Evolutionary conservation across 208 protist species (phyloP), one percentile per base, ranked within the genome.

Genomic region (Leptomonas pyrrhocoris): DNA sequence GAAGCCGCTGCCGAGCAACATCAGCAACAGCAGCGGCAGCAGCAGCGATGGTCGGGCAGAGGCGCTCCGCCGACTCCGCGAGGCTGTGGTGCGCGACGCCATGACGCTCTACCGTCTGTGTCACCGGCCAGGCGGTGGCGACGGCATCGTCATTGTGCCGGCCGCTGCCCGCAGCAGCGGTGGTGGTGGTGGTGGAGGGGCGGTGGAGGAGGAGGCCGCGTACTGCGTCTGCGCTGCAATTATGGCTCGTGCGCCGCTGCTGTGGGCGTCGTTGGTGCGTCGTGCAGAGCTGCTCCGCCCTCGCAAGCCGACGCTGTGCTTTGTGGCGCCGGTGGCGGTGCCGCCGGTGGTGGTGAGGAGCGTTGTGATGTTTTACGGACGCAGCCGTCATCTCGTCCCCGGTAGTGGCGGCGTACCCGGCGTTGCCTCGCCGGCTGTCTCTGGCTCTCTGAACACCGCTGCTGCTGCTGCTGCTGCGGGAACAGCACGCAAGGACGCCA

Each of bases 51-150:
- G 21, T 43, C 58, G 60, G 7, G 67, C 50, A 1, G 80, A 70
- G 19, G 56, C 53, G 46, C 75, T 61, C 42, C 73, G 54, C 6
- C 77, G 63, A 30, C 74, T 58, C 54, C 55, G 42, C 60, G 79
- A 70, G 31, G 60, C 60, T 28, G 65, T 69, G 34, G 71, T 68
- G 56, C 68, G 56, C 46, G 77, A 73, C 46, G 79, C 79, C 21
- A 86, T 93, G 77, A 73, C 85, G 27, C 69, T 89, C 3, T 88
- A 93, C 48, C 84, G 87, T 30, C 76, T 93, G 25, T 93, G 87
- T 43, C 74, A 65, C 25, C 79, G 75, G 23, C 79, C 56, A n/a
- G n/a, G n/a, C 7, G 62, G 79, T 23, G 61, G 84, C 0, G 30
- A 69, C 34, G 67, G 50, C 16, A 51, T 74, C 54, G 53, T 57